Percentiles rank a stretch among this genome's conserved stretches.
Conservation (phyloP, 202 grass and related monocot species). For the Eragrostis tef region DNA sequence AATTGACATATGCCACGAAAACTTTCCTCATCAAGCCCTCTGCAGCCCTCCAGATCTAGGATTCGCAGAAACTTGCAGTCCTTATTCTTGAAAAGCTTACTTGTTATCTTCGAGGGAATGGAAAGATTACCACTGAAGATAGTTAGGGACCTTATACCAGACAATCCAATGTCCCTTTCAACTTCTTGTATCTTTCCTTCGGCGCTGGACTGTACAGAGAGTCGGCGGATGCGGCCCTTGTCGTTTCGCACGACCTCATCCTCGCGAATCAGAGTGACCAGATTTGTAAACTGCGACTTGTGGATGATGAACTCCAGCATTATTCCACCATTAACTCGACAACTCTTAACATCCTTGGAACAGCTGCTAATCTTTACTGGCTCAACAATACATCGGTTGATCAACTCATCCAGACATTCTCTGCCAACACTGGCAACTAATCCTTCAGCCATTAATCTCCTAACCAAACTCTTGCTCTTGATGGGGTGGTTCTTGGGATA, state of each 20-base stretch:
- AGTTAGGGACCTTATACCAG: constrained; percentile 10
- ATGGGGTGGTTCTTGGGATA: background rate
- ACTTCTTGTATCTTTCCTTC: background rate
- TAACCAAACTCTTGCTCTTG: background rate
- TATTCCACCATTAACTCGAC: background rate
- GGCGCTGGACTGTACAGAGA: background rate
- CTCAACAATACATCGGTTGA: constrained; percentile 21
- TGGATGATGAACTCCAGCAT: constrained; percentile 31
- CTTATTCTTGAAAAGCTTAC: background rate
- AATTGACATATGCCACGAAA: background rate
- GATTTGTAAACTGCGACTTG: background rate
- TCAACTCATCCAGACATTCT: background rate
- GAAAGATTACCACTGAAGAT: background rate
- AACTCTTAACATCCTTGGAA: background rate
- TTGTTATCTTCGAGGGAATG: background rate
- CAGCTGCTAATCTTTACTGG: background rate
- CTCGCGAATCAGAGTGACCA: constrained; percentile 4
- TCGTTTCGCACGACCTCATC: background rate
- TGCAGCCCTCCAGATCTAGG: constrained; percentile 31
- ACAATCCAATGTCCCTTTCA: background rate
- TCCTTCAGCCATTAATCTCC: background rate
- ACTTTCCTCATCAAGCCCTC: background rate
- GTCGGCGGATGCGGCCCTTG: background rate
- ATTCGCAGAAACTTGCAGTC: constrained; percentile 20
- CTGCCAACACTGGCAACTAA: background rate